These are phyloP conservation scores for Backusella macrospora DNA, from an alignment of 192 early-diverging fungal species.

Conservation along the genomic window DNA sequence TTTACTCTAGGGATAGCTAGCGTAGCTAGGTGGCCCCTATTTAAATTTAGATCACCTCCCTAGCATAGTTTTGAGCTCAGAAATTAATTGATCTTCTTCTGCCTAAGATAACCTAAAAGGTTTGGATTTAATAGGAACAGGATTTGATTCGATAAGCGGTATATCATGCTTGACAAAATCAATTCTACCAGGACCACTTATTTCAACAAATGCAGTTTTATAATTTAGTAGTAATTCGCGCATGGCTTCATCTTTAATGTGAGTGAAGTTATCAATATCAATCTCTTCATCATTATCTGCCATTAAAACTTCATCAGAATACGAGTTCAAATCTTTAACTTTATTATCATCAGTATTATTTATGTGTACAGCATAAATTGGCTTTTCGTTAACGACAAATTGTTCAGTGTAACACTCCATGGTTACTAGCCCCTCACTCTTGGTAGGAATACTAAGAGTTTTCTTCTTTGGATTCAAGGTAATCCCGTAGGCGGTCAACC, in stretches of 20 bases:
- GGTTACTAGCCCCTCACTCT: no score
- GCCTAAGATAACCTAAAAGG: neutral
- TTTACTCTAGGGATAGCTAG: no score
- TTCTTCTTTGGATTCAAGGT: no score
- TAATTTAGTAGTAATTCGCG: neutral
- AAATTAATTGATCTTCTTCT: neutral
- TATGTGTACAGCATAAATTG: no score
- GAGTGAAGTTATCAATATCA: neutral
- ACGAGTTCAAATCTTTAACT: no score
- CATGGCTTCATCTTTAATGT: neutral
- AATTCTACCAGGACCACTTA: neutral
- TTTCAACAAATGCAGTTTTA: neutral
- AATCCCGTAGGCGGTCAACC: neutral
- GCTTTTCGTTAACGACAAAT: no score
- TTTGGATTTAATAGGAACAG: neutral
- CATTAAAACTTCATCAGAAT: no score
- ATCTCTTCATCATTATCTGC: neutral
- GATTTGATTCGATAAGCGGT: neutral
- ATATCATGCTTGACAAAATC: neutral
- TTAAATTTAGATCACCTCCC: no score
- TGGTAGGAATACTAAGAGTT: no score
- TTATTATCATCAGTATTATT: no score
- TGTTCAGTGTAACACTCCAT: no score
- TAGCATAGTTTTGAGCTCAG: neutral
- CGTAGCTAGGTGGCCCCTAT: no score